These are phyloP conservation scores for Cyberlindnera misumaiensis DNA, from an alignment of 805 yeast species.

Conservation along the genomic window DNA sequence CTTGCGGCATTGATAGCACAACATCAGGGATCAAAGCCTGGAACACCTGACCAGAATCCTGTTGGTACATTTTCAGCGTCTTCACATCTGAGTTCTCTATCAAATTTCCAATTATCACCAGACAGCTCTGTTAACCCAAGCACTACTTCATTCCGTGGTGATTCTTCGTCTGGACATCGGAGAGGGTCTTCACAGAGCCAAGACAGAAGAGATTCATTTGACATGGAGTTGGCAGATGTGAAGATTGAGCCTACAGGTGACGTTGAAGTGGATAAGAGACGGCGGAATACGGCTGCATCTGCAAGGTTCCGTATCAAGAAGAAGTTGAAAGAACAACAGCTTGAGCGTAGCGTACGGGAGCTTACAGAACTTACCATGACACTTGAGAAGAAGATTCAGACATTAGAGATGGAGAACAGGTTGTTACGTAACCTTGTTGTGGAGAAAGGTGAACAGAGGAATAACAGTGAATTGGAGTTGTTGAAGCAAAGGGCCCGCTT, in stretches of 20 bases:
- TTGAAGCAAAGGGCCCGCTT: constrained; percentile 40
- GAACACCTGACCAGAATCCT: background rate
- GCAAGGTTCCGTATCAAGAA: constrained; percentile 91
- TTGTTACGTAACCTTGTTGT: constrained; percentile 77
- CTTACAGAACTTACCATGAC: constrained; percentile 58
- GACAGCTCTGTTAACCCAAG: background rate
- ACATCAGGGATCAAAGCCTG: constrained; percentile 35
- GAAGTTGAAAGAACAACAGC: constrained; percentile 85
- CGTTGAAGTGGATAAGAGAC: constrained; percentile 64
- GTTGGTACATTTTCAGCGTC: no score
- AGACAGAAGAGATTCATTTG: background rate
- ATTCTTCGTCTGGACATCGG: background rate
- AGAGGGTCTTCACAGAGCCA: background rate
- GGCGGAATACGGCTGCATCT: constrained; percentile 88
- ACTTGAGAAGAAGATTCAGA: constrained; percentile 69
- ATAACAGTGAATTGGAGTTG: constrained; percentile 45
- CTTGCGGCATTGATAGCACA: constrained; percentile 68
- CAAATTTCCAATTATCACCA: background rate
- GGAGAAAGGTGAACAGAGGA: constrained; percentile 59
- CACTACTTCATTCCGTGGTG: background rate
- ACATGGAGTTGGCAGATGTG: constrained; percentile 5
- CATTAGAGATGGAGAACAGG: constrained; percentile 89
- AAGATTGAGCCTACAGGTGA: constrained; percentile 19
- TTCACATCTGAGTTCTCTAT: background rate
- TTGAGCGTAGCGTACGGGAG: constrained; percentile 72